Conservation (phyloP, 768 basidiomycete species). For the Termitomyces sp. region DNA sequence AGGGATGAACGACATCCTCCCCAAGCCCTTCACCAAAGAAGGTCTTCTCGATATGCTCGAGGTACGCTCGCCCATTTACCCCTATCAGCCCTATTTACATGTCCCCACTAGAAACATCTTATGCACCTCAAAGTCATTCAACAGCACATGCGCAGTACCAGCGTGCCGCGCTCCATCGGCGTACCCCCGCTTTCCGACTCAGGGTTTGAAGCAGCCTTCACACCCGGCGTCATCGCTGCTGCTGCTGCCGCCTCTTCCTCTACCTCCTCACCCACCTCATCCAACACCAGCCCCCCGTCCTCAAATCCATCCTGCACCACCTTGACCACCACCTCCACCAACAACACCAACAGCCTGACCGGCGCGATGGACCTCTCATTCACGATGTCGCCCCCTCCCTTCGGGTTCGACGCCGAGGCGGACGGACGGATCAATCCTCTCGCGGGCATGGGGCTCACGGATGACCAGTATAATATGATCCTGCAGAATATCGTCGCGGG, state of each 20-base stretch:
- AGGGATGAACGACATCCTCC: constrained; percentile 96
- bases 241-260: not conserved
- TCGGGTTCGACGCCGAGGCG: constrained; percentile 30
- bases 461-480: constrained; percentile 82
- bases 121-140: constrained; percentile 85
- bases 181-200: constrained; percentile 55
- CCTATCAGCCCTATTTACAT: not conserved
- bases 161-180: constrained; percentile 58
- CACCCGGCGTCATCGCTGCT: constrained; percentile 14
- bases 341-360: constrained; percentile 6
- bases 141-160: constrained; percentile 49
- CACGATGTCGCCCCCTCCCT: not conserved
- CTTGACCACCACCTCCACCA: constrained; percentile 1
- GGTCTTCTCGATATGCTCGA: constrained; percentile 90
- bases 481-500: constrained; percentile 66
- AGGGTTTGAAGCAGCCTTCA: constrained; percentile 50
- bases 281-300: constrained; percentile 5
- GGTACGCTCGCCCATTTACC: constrained; percentile 28
- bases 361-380: constrained; percentile 1
- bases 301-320: not conserved
- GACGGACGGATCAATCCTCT: constrained; percentile 74
- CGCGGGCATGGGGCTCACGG: constrained; percentile 81
- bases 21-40: constrained; percentile 97
- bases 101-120: constrained; percentile 62
- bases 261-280: not conserved